A percentile compares a stretch with the other conserved stretches of the same genome.
These are phyloP conservation scores for Ceratocystis huliohia DNA, from an alignment of 2,329 filamentous ascomycete genomes.

Conservation along the genomic window DNA sequence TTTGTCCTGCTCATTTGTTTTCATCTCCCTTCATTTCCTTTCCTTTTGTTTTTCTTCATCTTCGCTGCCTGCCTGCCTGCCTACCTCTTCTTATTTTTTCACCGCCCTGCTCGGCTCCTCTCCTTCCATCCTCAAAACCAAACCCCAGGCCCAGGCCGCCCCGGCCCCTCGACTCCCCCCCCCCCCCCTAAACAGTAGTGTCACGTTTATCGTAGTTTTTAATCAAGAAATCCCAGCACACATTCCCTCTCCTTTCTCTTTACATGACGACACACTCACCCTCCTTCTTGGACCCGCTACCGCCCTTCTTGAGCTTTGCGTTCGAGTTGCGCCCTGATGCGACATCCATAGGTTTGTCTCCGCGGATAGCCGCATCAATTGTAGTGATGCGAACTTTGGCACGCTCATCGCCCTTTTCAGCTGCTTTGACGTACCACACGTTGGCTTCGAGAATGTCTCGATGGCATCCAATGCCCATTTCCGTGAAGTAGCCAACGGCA, in stretches of 20 bases:
- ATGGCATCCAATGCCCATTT: conserved; percentile 94
- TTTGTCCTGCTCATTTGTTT: too few species aligned
- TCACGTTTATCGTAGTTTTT: too few species aligned
- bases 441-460: conserved; percentile 93
- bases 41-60: too few species aligned
- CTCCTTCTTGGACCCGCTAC: conserved; percentile 24
- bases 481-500: conserved; percentile 90
- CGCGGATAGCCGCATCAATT: conserved; percentile 68
- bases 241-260: conserved; percentile 21
- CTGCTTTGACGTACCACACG: conserved; percentile 94
- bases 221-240: neutral
- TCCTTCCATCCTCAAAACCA: too few species aligned
- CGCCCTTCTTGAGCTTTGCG: conserved; percentile 40
- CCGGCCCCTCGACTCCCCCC: too few species aligned
- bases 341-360: conserved; percentile 43
- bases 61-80: too few species aligned
- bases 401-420: conserved; percentile 79
- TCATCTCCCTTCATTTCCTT: too few species aligned
- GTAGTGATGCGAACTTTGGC: conserved; percentile 77
- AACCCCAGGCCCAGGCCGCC: too few species aligned
- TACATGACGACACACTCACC: conserved; percentile 46
- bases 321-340: conserved; percentile 34
- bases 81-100: too few species aligned
- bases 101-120: too few species aligned
- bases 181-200: too few species aligned